Conservation (phyloP, 805 yeast species). For the Metschnikowia colocasiae region DNA sequence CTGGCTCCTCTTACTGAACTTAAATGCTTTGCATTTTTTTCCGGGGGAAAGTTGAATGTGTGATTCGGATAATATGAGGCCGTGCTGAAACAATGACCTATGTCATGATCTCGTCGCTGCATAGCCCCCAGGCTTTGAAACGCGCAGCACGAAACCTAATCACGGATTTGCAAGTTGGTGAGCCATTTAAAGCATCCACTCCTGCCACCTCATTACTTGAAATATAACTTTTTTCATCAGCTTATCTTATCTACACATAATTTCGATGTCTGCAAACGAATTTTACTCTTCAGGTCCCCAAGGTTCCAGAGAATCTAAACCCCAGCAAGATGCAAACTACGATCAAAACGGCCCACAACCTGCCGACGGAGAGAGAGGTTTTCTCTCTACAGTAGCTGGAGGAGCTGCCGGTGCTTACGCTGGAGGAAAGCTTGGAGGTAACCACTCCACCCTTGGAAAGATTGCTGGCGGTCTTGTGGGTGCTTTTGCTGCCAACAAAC, state of each 20-base stretch:
- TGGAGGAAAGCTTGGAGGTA: conserved; percentile 25
- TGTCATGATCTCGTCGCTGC: neutral
- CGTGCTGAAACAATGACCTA: neutral
- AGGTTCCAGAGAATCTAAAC: conserved; percentile 15
- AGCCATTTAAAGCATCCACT: neutral
- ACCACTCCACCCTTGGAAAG: conserved; percentile 42
- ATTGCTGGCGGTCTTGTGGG: conserved; percentile 55
- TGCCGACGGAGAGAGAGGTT: conserved; percentile 27
- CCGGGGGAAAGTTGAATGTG: neutral
- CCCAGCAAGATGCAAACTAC: conserved; percentile 13
- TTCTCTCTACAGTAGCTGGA: conserved; percentile 25
- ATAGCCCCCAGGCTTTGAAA: conserved; percentile 2
- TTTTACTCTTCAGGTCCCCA: conserved; percentile 44
- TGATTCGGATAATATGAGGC: neutral
- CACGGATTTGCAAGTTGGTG: neutral
- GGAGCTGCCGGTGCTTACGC: conserved; percentile 39
- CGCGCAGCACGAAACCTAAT: neutral
- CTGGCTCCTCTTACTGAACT: no score
- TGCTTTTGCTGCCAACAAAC: conserved; percentile 51
- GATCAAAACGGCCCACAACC: conserved; percentile 13
- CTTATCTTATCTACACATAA: neutral
- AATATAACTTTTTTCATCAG: neutral
- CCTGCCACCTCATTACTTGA: neutral
- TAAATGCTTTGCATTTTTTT: neutral
- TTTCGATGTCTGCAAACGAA: conserved; percentile 55